Percentiles rank a stretch among this genome's conserved stretches.
Conservation (phyloP, 1,284 basidiomycete genomes). For the Sanghuangporus baumii region DNA sequence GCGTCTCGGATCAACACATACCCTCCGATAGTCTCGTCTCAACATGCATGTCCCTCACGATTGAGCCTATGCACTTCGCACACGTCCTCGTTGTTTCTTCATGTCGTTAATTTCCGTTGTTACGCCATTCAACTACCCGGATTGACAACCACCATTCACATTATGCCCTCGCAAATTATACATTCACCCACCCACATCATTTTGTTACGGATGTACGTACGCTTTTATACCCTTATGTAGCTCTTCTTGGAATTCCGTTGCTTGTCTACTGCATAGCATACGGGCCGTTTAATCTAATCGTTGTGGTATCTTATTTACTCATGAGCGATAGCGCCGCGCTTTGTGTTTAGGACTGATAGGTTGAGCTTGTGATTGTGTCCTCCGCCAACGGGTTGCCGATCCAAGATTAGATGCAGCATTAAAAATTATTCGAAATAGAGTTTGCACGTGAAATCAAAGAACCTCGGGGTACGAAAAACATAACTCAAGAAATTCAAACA, state of each 20-base stretch:
- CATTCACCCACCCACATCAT: background rate
- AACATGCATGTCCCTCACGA: slow-evolving; percentile 4
- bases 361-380: background rate
- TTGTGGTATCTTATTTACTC: background rate
- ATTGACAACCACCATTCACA: background rate
- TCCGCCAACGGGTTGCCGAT: background rate
- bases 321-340: no score
- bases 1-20: background rate
- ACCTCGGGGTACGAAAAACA: background rate
- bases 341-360: background rate
- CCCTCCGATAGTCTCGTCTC: background rate
- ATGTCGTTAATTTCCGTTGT: slow-evolving; percentile 1
- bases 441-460: slow-evolving; percentile 2
- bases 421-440: background rate
- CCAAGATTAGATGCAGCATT: background rate
- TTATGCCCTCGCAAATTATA: background rate
- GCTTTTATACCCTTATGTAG: slow-evolving; percentile 14
- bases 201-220: slow-evolving; percentile 9
- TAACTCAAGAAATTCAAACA: background rate
- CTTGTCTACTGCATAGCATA: background rate
- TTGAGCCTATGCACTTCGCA: background rate
- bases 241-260: background rate
- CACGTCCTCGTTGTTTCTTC: slow-evolving; percentile 13
- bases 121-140: background rate
- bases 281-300: slow-evolving; percentile 7